These are phyloP conservation scores for Theileria equi DNA, from an alignment of 169 alveolate species.

Conservation along the genomic window DNA sequence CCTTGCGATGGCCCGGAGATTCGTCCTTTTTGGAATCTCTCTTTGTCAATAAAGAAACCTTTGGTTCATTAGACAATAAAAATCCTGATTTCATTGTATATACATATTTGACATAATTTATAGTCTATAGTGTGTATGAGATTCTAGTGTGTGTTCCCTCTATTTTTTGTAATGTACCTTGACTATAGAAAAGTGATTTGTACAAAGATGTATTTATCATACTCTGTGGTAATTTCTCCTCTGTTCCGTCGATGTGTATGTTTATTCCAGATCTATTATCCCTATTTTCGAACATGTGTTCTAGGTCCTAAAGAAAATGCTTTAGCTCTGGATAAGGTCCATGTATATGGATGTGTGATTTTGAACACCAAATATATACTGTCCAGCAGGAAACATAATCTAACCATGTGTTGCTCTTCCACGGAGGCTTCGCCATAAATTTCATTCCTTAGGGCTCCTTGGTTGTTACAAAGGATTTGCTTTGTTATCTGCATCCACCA, in stretches of 20 bases:
- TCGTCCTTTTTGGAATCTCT: background rate
- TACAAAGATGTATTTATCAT: background rate
- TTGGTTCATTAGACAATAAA: slow-evolving; percentile 35
- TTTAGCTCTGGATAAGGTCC: background rate
- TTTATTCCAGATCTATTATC: slow-evolving; percentile 44
- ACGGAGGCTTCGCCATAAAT: slow-evolving; percentile 57
- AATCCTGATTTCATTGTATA: slow-evolving; percentile 52
- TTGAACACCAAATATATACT: too few species aligned
- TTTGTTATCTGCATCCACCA: slow-evolving; percentile 64
- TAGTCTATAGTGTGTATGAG: too few species aligned
- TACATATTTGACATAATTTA: background rate
- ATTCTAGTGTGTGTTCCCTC: background rate
- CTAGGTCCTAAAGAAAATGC: slow-evolving; percentile 20
- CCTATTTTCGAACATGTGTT: slow-evolving; percentile 8
- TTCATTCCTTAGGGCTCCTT: slow-evolving; percentile 48
- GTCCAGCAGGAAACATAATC: too few species aligned
- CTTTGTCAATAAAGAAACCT: slow-evolving; percentile 32
- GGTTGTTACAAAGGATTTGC: slow-evolving; percentile 53
- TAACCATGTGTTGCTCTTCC: slow-evolving; percentile 46
- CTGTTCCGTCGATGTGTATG: slow-evolving; percentile 55
- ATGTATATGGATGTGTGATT: background rate
- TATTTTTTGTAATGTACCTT: slow-evolving; percentile 50
- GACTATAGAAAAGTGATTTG: slow-evolving; percentile 12
- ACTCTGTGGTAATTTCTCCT: slow-evolving; percentile 26
- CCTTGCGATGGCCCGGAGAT: slow-evolving; percentile 39